These are phyloP conservation scores for Niebla homalea DNA, from an alignment of 495 filamentous ascomycete species.

Conservation along the genomic window DNA sequence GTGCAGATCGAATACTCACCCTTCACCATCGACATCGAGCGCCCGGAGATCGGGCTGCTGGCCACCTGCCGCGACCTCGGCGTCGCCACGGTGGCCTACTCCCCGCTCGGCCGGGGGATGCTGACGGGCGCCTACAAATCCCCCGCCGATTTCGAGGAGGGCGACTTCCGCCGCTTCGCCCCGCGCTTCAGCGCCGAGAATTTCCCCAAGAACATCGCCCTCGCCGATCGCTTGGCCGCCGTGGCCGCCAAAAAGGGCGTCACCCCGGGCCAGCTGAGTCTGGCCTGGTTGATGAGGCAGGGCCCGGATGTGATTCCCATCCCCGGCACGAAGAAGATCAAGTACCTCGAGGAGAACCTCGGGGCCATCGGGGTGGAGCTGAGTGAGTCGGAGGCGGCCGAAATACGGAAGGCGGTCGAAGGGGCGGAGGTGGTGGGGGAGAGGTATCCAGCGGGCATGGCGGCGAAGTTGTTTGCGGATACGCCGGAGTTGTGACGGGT, in stretches of 20 bases:
- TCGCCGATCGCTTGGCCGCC: conserved; percentile 25
- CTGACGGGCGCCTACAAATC: conserved; percentile 26
- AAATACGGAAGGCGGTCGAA: conserved; percentile 34
- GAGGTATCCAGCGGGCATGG: conserved; percentile 20
- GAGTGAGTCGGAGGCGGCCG: conserved; percentile 33
- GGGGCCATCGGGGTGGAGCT: conserved; percentile 32
- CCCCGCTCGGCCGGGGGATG: conserved; percentile 34
- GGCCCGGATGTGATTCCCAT: conserved; percentile 42
- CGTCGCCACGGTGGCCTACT: conserved; percentile 31
- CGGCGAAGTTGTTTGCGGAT: conserved; percentile 5
- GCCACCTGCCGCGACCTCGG: conserved; percentile 35
- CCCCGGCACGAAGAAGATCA: conserved; percentile 39
- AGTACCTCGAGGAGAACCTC: conserved; percentile 44
- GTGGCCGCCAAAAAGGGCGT: conserved; percentile 35
- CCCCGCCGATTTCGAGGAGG: conserved; percentile 21
- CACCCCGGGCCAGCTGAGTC: conserved; percentile 29
- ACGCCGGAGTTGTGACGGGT: conserved; percentile 6
- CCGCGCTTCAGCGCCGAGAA: conserved; percentile 40
- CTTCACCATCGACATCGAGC: conserved; percentile 41
- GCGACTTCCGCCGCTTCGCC: conserved; percentile 20
- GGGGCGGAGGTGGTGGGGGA: conserved; percentile 29
- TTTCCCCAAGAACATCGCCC: conserved; percentile 31
- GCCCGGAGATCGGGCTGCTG: conserved; percentile 31
- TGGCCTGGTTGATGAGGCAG: conserved; percentile 40
- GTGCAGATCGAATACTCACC: conserved; percentile 44